Percentiles rank a stretch among this genome's conserved stretches.
Evolutionary conservation across 2,329 filamentous ascomycete species (phyloP).

Genomic region (Cordyceps cateniannulata): DNA sequence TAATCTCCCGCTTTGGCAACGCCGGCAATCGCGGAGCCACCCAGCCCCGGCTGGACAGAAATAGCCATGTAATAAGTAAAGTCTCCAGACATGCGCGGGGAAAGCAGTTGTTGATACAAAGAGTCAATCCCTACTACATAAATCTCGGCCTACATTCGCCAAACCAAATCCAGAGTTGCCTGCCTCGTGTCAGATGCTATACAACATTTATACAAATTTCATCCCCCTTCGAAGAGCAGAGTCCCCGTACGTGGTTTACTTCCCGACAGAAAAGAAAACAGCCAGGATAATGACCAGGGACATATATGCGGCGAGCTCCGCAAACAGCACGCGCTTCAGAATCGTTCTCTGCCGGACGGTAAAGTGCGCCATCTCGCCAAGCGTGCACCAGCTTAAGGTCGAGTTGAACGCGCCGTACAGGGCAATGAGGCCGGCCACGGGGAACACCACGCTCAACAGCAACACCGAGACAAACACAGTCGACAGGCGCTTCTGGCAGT

Average conservation of each 20-base stretch:
- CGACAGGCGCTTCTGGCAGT: slow-evolving; percentile 25
- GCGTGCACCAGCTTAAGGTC: slow-evolving; percentile 42
- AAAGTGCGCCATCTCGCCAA: slow-evolving; percentile 36
- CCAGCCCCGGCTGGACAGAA: not conserved
- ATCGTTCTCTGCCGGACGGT: slow-evolving; percentile 25
- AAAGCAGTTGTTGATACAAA: not conserved
- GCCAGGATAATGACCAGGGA: slow-evolving; percentile 25
- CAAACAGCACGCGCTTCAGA: slow-evolving; percentile 31
- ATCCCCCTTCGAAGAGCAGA: not conserved
- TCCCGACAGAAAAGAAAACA: slow-evolving; percentile 24
- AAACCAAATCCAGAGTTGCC: not conserved
- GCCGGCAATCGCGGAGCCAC: not conserved
- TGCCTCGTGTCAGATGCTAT: slow-evolving; percentile 6
- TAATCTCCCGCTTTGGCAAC: not conserved
- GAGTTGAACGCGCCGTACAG: slow-evolving; percentile 38
- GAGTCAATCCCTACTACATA: not conserved
- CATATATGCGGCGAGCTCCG: slow-evolving; percentile 27
- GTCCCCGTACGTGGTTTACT: not conserved
- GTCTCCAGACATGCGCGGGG: not conserved
- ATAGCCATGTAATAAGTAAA: not conserved
- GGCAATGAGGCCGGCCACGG: slow-evolving; percentile 39
- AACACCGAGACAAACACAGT: slow-evolving; percentile 34
- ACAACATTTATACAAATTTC: slow-evolving; percentile 8
- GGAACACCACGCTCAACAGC: slow-evolving; percentile 34
- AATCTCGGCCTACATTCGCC: not conserved